phyloP scores from a whole-genome alignment of 169 alveolate genomes.

The Perkinsus olseni region DNA sequence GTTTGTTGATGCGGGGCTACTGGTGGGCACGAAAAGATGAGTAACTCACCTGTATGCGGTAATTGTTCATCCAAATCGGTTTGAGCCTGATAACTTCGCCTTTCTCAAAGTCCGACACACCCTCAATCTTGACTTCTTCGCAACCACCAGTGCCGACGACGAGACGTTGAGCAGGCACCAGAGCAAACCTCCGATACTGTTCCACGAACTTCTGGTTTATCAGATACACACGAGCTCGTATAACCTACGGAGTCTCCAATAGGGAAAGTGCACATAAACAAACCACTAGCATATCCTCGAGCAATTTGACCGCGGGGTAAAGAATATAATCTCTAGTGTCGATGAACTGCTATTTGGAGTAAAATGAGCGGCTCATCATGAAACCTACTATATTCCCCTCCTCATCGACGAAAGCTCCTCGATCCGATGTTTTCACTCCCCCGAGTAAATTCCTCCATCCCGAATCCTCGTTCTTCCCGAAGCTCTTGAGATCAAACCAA shows the following conservation, averaged over 20 bases:
- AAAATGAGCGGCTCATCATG: not conserved
- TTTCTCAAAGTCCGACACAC: not conserved
- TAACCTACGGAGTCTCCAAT: not conserved
- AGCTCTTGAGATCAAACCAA: not conserved
- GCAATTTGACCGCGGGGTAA: not conserved
- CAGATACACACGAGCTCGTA: not conserved
- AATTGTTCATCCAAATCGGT: not conserved
- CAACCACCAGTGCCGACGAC: not conserved
- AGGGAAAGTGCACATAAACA: not conserved
- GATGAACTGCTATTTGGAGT: not conserved
- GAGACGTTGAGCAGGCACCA: too few relatives aligned
- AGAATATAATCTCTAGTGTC: not conserved
- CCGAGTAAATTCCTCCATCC: not conserved
- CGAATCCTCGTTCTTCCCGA: not conserved
- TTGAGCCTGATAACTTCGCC: not conserved
- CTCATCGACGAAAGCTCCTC: not conserved
- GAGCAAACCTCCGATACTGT: not conserved
- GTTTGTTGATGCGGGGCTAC: too few relatives aligned
- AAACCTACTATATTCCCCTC: not conserved
- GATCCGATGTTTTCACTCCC: not conserved
- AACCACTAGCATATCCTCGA: not conserved
- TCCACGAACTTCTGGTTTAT: not conserved
- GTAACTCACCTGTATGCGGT: not conserved
- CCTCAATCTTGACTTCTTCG: not conserved
- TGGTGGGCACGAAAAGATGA: not conserved